A percentile compares a stretch with the other conserved stretches of the same genome.
Conservation (phyloP, 1,139 yeast species). For the Geotrichum klebahnii region DNA sequence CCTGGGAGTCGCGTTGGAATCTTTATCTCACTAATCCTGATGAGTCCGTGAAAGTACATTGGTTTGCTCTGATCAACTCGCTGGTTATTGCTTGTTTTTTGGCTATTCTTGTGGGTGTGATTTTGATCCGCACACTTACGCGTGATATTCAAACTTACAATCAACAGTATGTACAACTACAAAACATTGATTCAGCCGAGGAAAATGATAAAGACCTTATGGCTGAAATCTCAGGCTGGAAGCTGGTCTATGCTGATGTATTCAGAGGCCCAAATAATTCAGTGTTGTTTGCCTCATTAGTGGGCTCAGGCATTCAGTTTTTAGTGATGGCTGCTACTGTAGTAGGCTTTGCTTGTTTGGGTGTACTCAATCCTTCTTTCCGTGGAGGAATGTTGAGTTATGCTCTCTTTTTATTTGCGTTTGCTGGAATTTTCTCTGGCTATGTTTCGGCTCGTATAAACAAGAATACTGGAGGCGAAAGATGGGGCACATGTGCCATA, state of each 20-base stretch:
- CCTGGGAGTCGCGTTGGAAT: constrained; percentile 72
- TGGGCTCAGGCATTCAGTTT: constrained; percentile 72
- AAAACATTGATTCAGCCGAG: constrained; percentile 24
- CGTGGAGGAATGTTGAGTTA: constrained; percentile 64
- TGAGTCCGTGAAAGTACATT: constrained; percentile 52
- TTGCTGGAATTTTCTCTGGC: constrained; percentile 72
- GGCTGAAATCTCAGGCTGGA: constrained; percentile 50
- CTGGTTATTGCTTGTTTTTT: constrained; percentile 56
- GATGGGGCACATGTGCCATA: constrained; percentile 30
- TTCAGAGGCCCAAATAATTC: constrained; percentile 50
- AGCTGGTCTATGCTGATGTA: constrained; percentile 51
- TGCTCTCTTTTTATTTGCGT: constrained; percentile 56
- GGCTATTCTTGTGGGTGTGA: constrained; percentile 60
- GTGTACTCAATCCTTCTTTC: constrained; percentile 55
- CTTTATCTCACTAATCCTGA: constrained; percentile 60
- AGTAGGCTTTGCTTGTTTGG: constrained; percentile 53
- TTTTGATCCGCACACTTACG: constrained; percentile 49
- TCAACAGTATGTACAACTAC: constrained; percentile 23
- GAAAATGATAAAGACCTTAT: constrained; percentile 32
- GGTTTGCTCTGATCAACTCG: constrained; percentile 68
- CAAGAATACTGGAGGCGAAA: constrained; percentile 49
- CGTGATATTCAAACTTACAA: constrained; percentile 45
- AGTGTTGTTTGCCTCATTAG: constrained; percentile 50
- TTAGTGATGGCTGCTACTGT: constrained; percentile 62
- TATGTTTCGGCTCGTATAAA: constrained; percentile 61